Base-by-base conservation (phyloP, 257 asterid genomes). In the Nicotiana undulata region DNA sequence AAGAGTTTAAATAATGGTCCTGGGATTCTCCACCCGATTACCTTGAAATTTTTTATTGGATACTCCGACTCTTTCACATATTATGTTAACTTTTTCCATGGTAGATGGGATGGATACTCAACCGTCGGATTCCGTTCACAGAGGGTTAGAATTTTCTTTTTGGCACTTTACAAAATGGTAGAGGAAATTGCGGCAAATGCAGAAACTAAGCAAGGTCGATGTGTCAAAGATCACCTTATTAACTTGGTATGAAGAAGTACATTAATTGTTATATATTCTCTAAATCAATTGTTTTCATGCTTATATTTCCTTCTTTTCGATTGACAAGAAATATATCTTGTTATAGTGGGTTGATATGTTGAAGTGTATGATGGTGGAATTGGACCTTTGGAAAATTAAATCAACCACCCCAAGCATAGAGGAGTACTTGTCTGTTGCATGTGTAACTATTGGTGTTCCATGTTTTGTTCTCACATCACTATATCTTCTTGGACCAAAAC, bases 31-130 rank as follows among this genome's bases (percentile, higher is more conserved):
- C 4, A 0, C 37, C 6, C 37, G 37, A 32, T 32, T 32, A 32
- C 7, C 1, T 32, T 32, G 37, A 32, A 32, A 32, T 32, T 32
- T 32, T 32, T 1, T 7, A 32, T 32, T 32, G 6, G 37, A 32
- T 32, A 32, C 37, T 32, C 37, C 5, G 1, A 32, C 37, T 32
- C 37, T 34, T 34, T 29, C 31, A 29, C 40, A 5, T 5, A 34
- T 5, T 34, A n/a, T n/a, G n/a, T n/a, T n/a, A n/a, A n/a, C n/a
- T 8, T 66, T 9, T 31, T 18, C 26, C 6, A 34, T 6, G 5
- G 9, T 34, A 89, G 91, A 74, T 89, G 93, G 93, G 82, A 85
- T 67, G 83, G 76, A 70, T 80, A 68, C 51, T 56, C 87, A 55
- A 24, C 56, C n/a, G 63, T 18, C 6, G 75, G 68, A 12, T 82